phyloP scores from a whole-genome alignment of 176 grass and related monocot genomes.

The Oryza glumipatula region DNA sequence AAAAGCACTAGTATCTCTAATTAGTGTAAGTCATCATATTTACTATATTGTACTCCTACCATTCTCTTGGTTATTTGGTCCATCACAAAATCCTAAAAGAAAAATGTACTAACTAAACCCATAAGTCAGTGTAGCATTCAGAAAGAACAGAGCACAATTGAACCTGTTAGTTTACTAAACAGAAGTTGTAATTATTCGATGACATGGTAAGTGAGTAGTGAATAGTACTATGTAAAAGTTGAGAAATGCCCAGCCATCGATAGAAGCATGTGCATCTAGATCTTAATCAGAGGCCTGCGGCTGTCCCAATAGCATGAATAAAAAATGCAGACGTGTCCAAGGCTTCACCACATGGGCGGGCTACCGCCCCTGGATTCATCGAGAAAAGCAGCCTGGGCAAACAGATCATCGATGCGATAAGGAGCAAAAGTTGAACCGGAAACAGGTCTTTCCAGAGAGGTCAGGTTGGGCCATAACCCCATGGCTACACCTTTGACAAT shows the following conservation, averaged over 20 bases:
- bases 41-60: too few species aligned
- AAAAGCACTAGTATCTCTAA: not conserved
- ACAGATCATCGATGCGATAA: constrained; percentile 1
- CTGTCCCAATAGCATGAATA: not conserved
- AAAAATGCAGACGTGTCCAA: constrained; percentile 32
- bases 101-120: not conserved
- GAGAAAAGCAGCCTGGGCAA: constrained; percentile 18
- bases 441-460: constrained; percentile 26
- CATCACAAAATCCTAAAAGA: not conserved
- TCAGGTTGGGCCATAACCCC: not conserved
- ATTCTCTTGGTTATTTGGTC: not conserved
- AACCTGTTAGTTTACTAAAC: not conserved
- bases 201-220: not conserved
- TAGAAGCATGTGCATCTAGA: constrained; percentile 11
- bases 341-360: constrained; percentile 21
- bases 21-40: too few species aligned
- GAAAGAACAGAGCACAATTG: not conserved
- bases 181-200: not conserved
- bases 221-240: not conserved
- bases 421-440: constrained; percentile 43
- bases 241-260: not conserved
- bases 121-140: not conserved
- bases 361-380: constrained; percentile 17
- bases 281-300: not conserved
- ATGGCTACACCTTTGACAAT: constrained; percentile 10